phyloP scores from a whole-genome alignment of 1,284 basidiomycete genomes.

The Irpex lacteus region DNA sequence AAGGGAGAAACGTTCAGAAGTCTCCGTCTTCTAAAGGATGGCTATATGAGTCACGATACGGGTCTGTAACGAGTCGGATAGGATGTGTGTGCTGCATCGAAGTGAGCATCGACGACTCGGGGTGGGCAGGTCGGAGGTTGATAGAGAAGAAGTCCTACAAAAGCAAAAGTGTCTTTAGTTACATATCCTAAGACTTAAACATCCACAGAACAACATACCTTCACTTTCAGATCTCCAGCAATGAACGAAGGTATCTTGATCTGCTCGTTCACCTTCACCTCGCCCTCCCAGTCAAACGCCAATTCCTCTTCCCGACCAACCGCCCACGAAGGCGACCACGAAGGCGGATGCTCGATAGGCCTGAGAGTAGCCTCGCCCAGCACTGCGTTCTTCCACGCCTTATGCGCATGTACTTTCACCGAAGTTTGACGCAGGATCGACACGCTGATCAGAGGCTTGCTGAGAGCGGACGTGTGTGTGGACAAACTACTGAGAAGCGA shows the following conservation, averaged over 20 bases:
- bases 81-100: slow-evolving; percentile 40
- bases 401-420: slow-evolving; percentile 29
- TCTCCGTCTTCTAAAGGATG: background rate
- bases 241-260: slow-evolving; percentile 23
- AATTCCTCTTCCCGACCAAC: slow-evolving; percentile 1
- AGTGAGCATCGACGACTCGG: slow-evolving; percentile 32
- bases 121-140: slow-evolving; percentile 31
- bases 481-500: background rate
- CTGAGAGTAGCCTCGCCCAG: slow-evolving; percentile 40
- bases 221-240: slow-evolving; percentile 31
- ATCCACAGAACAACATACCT: slow-evolving; percentile 28
- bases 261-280: slow-evolving; percentile 21
- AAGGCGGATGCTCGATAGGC: slow-evolving; percentile 34
- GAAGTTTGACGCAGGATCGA: slow-evolving; percentile 40
- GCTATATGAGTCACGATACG: slow-evolving; percentile 21
- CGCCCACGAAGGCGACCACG: background rate
- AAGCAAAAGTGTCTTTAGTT: slow-evolving; percentile 38
- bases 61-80: slow-evolving; percentile 44
- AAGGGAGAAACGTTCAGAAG: too few relatives aligned
- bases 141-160: slow-evolving; percentile 55
- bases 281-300: slow-evolving; percentile 34
- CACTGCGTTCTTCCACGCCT: slow-evolving; percentile 31
- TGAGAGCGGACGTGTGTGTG: slow-evolving; percentile 18
- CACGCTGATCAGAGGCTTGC: slow-evolving; percentile 32
- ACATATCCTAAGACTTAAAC: slow-evolving; percentile 16